Percentiles rank a stretch among this genome's conserved stretches.
Conservation (phyloP, 768 basidiomycete species). For the Naganishia antarctica region DNA sequence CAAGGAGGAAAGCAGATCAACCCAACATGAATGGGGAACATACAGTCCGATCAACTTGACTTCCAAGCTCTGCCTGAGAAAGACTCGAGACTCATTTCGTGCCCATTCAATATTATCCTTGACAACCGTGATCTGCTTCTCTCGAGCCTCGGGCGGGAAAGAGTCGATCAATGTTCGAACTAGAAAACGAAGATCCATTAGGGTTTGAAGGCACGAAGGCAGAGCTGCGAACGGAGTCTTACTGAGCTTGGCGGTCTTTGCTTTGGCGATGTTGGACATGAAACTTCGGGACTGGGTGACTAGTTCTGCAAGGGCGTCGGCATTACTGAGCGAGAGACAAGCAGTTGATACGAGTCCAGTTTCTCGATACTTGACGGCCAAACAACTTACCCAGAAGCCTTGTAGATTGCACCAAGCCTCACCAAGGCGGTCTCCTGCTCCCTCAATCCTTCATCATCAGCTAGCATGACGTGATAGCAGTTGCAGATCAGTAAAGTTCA, state of each 20-base stretch:
- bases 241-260: constrained; percentile 96
- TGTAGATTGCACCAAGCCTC: constrained; percentile 78
- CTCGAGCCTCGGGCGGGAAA: constrained; percentile 71
- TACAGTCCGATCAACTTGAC: constrained; percentile 71
- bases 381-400: constrained; percentile 68
- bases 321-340: constrained; percentile 60
- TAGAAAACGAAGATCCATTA: constrained; percentile 42
- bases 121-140: constrained; percentile 76
- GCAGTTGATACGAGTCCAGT: background rate
- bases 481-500: constrained; percentile 37
- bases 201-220: background rate
- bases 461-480: constrained; percentile 39
- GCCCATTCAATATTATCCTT: constrained; percentile 91
- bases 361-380: background rate
- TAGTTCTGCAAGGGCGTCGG: constrained; percentile 75
- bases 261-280: constrained; percentile 92
- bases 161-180: constrained; percentile 90
- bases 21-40: too few relatives aligned
- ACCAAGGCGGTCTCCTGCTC: constrained; percentile 81
- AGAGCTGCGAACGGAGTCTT: constrained; percentile 38
- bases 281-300: constrained; percentile 76
- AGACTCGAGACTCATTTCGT: constrained; percentile 82
- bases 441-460: constrained; percentile 58
- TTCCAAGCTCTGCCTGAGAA: constrained; percentile 89
- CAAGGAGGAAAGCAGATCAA: background rate